Evolutionary conservation across 768 basidiomycete species (phyloP).

Genomic region (Tulasnella calospora): DNA sequence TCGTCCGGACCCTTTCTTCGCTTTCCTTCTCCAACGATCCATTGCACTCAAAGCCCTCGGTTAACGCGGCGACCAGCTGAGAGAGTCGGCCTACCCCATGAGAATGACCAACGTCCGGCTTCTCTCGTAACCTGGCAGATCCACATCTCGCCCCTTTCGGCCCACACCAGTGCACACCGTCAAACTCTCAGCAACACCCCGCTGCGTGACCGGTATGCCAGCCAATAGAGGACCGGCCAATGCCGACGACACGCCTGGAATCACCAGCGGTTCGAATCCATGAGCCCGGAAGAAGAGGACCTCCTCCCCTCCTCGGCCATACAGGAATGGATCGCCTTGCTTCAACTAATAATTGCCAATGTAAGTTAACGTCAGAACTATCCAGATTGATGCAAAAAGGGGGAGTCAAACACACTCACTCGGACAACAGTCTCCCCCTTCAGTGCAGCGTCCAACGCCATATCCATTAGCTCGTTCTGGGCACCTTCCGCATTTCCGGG

Average conservation of each 20-base stretch:
- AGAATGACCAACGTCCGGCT: constrained; percentile 75
- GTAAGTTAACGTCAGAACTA: background rate
- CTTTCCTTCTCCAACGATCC: background rate
- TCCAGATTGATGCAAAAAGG: background rate
- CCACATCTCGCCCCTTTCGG: constrained; percentile 71
- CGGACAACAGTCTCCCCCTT: constrained; percentile 82
- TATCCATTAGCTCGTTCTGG: constrained; percentile 91
- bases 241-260: constrained; percentile 87
- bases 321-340: constrained; percentile 95
- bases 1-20: constrained; percentile 27
- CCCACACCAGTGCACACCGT: constrained; percentile 94
- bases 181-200: constrained; percentile 87
- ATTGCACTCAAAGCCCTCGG: constrained; percentile 23
- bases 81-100: constrained; percentile 91
- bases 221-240: constrained; percentile 86
- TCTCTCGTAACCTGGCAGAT: constrained; percentile 83
- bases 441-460: constrained; percentile 75
- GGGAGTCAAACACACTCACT: constrained; percentile 43
- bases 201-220: constrained; percentile 90
- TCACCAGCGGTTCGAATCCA: constrained; percentile 75
- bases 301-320: constrained; percentile 92
- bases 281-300: constrained; percentile 83
- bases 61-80: constrained; percentile 63
- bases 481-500: constrained; percentile 96
- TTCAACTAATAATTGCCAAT: constrained; percentile 57